Evolutionary conservation across 371 early-diverging fungal species (phyloP), one percentile per base, ranked within the genome.

Genomic region (Apophysomyces sp.): DNA sequence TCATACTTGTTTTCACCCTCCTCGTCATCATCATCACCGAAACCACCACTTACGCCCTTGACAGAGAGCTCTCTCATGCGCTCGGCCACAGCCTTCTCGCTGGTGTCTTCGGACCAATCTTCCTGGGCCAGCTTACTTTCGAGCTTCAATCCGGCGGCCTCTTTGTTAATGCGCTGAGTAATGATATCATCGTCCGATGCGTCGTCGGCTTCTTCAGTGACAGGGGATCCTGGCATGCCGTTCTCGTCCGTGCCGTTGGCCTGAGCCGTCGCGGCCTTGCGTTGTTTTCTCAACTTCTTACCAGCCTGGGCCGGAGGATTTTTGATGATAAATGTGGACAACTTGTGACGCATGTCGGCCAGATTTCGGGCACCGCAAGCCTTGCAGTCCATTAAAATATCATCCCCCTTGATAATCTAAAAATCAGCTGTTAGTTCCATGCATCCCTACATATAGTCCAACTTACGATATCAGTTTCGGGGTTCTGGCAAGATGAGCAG

Each of bases 401-500:
- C 77, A 52, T 86, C 83, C 60, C 86, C 84, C 83, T 91, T 92
- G 51, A 77, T 83, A 65, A 95, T 85, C 81, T 86, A 63, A 29
- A 26, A 26, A 24, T 26, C 44, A 52, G 29, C 5, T 49, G 41
- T 15, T 56, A 56, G n/a, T 36, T 49, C 13, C 37, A 67, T 49
- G 30, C 28, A 26, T 37, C 34, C 26, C 28, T 52, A n/a, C 13
- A 40, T 29, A 52, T 34, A 11, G 13, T 34, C 34, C 34, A 11
- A 60, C 78, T 62, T 67, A 86, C 85, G 67, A 98, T 84, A 69
- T 97, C 96, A 13, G 99, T 99, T 81, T 99, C 99, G 24, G 99
- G 99, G 80, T 98, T 99, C 63, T 87, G 87, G 86, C 99, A 99
- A 51, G 87, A 82, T 28, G 85, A 86, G 80, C 99, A 99, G 54